A percentile compares a stretch with the other conserved stretches of the same genome.
phyloP scores from a whole-genome alignment of 2,329 filamentous ascomycete species.

The Fulvia fulva region DNA sequence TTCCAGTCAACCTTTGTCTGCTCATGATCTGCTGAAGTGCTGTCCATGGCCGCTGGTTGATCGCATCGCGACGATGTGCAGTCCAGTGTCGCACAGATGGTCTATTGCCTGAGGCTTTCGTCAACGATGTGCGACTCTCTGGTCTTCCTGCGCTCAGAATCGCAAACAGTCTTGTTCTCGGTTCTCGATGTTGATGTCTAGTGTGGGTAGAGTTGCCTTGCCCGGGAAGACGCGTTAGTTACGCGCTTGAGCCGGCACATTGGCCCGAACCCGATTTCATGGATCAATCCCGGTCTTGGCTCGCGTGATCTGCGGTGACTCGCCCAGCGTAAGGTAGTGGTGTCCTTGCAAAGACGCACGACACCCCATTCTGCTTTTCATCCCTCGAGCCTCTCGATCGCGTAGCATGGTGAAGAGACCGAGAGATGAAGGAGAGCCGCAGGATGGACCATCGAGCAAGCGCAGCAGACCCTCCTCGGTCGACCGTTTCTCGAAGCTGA shows the following conservation, averaged over 20 bases:
- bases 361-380: background rate
- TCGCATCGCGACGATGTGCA: background rate
- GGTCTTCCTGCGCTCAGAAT: too few species aligned
- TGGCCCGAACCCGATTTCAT: too few species aligned
- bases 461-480: slow-evolving; percentile 37
- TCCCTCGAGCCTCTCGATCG: background rate
- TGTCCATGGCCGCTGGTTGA: background rate
- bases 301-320: background rate
- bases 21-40: background rate
- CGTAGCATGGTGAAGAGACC: slow-evolving; percentile 37
- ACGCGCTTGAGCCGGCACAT: background rate
- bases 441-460: slow-evolving; percentile 41
- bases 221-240: too few species aligned
- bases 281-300: background rate
- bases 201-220: too few species aligned
- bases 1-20: background rate
- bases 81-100: background rate
- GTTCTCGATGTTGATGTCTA: too few species aligned
- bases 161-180: too few species aligned
- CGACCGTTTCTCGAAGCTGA: slow-evolving; percentile 69
- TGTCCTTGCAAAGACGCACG: background rate
- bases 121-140: too few species aligned
- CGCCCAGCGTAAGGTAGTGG: too few species aligned
- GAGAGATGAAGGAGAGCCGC: slow-evolving; percentile 30
- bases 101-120: background rate